Conservation (phyloP, 2,329 filamentous ascomycete species). For the Scopulariopsis brevicaulis region DNA sequence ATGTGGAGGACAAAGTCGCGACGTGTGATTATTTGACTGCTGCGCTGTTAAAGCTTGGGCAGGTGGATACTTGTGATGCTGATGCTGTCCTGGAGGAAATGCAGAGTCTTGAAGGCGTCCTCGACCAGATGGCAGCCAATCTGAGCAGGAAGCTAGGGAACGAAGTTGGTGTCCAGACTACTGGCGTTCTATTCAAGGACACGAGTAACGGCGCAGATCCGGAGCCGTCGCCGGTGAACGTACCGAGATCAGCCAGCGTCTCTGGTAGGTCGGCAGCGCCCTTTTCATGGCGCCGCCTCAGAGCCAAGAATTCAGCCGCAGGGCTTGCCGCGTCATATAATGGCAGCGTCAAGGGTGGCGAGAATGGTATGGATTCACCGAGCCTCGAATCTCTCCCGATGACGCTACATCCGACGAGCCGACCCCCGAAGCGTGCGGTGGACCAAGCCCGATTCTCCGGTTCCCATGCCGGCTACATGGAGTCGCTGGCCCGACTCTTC, state of each 20-base stretch:
- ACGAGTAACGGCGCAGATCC: constrained; percentile 38
- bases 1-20: constrained; percentile 84
- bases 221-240: constrained; percentile 19
- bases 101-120: constrained; percentile 72
- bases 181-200: constrained; percentile 65
- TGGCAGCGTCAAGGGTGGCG: constrained; percentile 16
- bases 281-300: constrained; percentile 80
- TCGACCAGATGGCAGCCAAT: constrained; percentile 73
- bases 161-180: constrained; percentile 77
- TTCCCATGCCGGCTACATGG: constrained; percentile 85
- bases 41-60: constrained; percentile 69
- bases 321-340: constrained; percentile 40
- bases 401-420: constrained; percentile 53
- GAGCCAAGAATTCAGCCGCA: constrained; percentile 75
- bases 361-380: constrained; percentile 41
- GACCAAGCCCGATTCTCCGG: constrained; percentile 62
- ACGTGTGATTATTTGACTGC: constrained; percentile 88
- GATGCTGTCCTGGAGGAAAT: constrained; percentile 91
- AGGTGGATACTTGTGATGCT: constrained; percentile 80
- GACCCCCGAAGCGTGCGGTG: constrained; percentile 62
- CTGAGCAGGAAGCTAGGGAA: constrained; percentile 79
- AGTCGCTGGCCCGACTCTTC: constrained; percentile 77
- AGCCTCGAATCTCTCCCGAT: constrained; percentile 67
- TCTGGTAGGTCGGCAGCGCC: constrained; percentile 52
- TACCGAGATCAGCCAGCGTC: constrained; percentile 47